Conservation (phyloP, 1,284 basidiomycete species). For the Cryptococcus wingfieldii region DNA sequence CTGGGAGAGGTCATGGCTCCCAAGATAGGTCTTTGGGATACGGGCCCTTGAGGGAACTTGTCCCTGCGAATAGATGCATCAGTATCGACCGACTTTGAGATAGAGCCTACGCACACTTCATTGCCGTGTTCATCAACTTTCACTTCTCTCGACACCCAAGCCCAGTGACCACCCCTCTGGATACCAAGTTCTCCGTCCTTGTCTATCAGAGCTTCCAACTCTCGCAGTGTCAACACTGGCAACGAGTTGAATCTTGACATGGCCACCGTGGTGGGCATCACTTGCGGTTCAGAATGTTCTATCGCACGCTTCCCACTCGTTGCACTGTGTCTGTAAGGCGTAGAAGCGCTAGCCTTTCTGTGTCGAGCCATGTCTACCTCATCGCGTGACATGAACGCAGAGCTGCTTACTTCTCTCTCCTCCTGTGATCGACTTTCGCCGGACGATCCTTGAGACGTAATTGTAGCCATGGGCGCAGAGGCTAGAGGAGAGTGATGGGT, state of each 20-base stretch:
- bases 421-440: constrained; percentile 7
- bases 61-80: neutral
- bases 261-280: constrained; percentile 18
- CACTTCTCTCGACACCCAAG: constrained; percentile 30
- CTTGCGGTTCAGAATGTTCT: neutral
- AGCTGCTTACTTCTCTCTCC: neutral
- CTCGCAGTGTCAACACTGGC: constrained; percentile 34
- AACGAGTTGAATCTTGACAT: constrained; percentile 38
- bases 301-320: neutral
- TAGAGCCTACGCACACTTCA: constrained; percentile 6
- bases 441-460: constrained; percentile 18
- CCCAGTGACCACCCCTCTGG: constrained; percentile 29
- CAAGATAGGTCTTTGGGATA: neutral
- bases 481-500: constrained; percentile 24
- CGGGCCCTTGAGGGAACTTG: neutral
- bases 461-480: constrained; percentile 29
- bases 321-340: too few species aligned
- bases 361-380: constrained; percentile 2
- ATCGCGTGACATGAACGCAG: constrained; percentile 9
- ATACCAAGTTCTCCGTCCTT: constrained; percentile 41
- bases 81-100: neutral
- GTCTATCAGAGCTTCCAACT: constrained; percentile 30
- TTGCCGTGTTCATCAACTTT: constrained; percentile 12
- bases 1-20: constrained; percentile 6
- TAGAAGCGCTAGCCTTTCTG: neutral